A percentile compares a stretch with the other conserved stretches of the same genome.
Conservation (phyloP, 805 yeast species). For the Maudiozyma bulderi region DNA sequence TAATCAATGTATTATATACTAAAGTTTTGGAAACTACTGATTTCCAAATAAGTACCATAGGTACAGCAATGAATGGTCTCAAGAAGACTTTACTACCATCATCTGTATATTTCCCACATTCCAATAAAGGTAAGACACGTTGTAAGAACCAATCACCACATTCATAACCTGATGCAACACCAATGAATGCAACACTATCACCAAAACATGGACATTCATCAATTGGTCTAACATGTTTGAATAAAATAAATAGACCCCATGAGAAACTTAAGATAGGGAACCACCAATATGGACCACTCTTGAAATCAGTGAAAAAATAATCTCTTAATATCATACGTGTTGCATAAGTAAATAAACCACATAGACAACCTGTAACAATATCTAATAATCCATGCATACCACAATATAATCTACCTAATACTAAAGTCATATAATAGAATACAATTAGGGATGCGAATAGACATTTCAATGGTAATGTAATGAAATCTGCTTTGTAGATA, state of each 20-base stretch:
- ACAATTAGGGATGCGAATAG: constrained; percentile 13
- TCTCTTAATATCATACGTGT: constrained; percentile 34
- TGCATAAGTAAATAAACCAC: constrained; percentile 49
- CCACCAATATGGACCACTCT: constrained; percentile 19
- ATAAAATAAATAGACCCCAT: constrained; percentile 42
- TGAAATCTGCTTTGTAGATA: constrained; percentile 7
- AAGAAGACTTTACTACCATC: constrained; percentile 32
- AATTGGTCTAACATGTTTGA: constrained; percentile 74
- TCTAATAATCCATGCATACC: constrained; percentile 97
- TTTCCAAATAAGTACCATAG: constrained; percentile 64
- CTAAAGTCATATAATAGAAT: constrained; percentile 54
- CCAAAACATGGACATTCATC: constrained; percentile 96
- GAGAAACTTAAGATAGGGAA: constrained; percentile 33
- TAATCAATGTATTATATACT: constrained; percentile 39
- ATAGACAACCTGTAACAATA: constrained; percentile 48
- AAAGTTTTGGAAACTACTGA: constrained; percentile 52
- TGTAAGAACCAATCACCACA: constrained; percentile 45
- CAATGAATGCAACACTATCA: constrained; percentile 88
- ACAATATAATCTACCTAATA: constrained; percentile 80
- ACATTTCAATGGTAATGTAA: constrained; percentile 4
- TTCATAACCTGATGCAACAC: constrained; percentile 76
- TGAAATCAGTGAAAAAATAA: constrained; percentile 34
- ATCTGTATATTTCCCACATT: constrained; percentile 5
- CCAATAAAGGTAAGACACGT: constrained; percentile 6
- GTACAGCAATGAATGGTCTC: constrained; percentile 57